A percentile compares a stretch with the other conserved stretches of the same genome.
phyloP scores from a whole-genome alignment of 192 early-diverging fungal species.

The Diversispora epigaea region DNA sequence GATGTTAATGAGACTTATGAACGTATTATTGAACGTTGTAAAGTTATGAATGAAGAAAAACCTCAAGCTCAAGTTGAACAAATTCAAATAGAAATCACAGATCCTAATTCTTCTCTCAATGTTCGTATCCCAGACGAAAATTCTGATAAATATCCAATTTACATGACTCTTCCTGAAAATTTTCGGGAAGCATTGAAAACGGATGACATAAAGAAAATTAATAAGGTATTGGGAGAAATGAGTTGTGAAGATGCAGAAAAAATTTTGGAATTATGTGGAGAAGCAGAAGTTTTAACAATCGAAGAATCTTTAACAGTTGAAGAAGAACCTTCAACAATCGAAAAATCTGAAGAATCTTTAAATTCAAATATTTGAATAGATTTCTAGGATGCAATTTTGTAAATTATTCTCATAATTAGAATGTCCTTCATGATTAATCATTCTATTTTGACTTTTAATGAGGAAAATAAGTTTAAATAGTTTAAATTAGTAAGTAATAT shows the following conservation, averaged over 20 bases:
- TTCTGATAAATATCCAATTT: constrained; percentile 64
- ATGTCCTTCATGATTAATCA: too few species aligned
- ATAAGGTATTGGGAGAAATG: constrained; percentile 72
- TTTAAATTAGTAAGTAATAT: too few species aligned
- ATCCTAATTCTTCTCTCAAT: constrained; percentile 67
- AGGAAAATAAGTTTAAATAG: too few species aligned
- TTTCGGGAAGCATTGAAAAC: constrained; percentile 77
- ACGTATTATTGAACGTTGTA: constrained; percentile 76
- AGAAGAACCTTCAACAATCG: neutral
- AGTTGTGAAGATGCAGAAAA: constrained; percentile 71
- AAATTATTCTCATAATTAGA: too few species aligned
- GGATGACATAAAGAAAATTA: constrained; percentile 80
- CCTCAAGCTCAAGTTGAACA: constrained; percentile 54
- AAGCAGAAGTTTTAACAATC: constrained; percentile 65
- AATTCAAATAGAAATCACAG: constrained; percentile 70
- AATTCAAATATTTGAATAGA: too few species aligned
- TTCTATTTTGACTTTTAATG: too few species aligned
- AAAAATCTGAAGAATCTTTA: too few species aligned
- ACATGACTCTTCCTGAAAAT: constrained; percentile 62
- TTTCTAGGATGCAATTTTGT: too few species aligned
- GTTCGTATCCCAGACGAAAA: constrained; percentile 65
- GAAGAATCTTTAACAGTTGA: constrained; percentile 46
- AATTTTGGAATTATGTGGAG: constrained; percentile 69
- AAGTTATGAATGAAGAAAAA: constrained; percentile 57
- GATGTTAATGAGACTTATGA: constrained; percentile 86